phyloP scores from a whole-genome alignment of 2,329 filamentous ascomycete genomes.

The Xylariaceae sp. region DNA sequence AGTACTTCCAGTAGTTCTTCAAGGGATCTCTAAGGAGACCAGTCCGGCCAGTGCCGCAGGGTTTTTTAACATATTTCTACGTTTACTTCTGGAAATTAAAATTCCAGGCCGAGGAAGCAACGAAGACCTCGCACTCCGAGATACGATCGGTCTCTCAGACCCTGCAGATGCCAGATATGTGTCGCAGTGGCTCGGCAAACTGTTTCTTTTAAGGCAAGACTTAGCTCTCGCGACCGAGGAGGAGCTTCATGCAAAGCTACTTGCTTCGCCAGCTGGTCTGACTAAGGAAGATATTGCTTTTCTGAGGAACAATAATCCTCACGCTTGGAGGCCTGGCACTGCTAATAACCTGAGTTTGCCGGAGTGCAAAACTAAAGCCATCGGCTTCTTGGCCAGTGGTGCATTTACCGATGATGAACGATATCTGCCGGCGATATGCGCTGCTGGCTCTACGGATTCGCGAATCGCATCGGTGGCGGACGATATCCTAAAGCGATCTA shows the following conservation, averaged over 20 bases:
- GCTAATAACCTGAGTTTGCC: conserved; percentile 66
- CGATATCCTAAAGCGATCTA: conserved; percentile 81
- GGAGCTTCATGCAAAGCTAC: conserved; percentile 33
- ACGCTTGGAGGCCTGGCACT: conserved; percentile 66
- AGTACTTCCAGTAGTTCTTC: conserved; percentile 70
- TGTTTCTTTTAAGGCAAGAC: conserved; percentile 69
- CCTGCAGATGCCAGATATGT: conserved; percentile 73
- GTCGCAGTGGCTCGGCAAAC: conserved; percentile 73
- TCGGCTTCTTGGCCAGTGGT: conserved; percentile 78
- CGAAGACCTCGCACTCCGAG: conserved; percentile 72
- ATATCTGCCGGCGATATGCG: conserved; percentile 81
- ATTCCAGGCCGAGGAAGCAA: conserved; percentile 77
- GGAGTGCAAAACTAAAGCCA: conserved; percentile 69
- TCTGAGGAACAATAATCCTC: conserved; percentile 67
- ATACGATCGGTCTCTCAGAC: conserved; percentile 66
- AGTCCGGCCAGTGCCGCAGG: conserved; percentile 55
- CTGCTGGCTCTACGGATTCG: conserved; percentile 80
- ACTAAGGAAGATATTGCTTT: conserved; percentile 69
- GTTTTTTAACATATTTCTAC: conserved; percentile 82
- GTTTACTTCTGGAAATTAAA: conserved; percentile 70
- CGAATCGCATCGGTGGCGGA: conserved; percentile 84
- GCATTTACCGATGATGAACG: conserved; percentile 83
- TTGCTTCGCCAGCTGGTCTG: conserved; percentile 56
- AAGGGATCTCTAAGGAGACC: conserved; percentile 65
- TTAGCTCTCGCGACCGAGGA: conserved; percentile 33